Base-by-base conservation (phyloP, 768 basidiomycete genomes). In the Trametes sanguinea region DNA sequence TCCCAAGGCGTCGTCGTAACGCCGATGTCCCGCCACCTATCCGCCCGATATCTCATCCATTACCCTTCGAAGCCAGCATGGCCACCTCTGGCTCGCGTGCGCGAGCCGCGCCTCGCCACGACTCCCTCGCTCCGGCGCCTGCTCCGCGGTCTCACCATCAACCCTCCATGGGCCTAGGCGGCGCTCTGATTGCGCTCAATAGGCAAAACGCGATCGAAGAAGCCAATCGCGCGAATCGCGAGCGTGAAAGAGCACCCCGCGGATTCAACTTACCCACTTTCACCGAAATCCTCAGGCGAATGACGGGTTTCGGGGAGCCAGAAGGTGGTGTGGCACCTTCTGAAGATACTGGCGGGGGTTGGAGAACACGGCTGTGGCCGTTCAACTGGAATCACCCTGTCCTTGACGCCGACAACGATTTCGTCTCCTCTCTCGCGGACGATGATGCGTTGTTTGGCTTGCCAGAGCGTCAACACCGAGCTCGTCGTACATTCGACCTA, bases 91-190 rank as follows among this genome's bases (percentile, higher is more conserved):
- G 45, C 22, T 72, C 59, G 16, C 70, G 65, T 8, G 67, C 67
- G 8, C 22, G 22, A 22, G 71, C 73, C 39, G 11, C 6, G 35
- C 53, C 65, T n/a, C 55, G 69, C 27, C 67, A 70, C 16, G 46
- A 57, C 3, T 73, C 64, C 17, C 71, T 74, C 2, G 35, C 35
- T 6, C 35, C 35, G 35, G 35, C 75, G 4, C 71, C 75, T 3
- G 80, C 82, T 2, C 73, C 77, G 29, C 80, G 81, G 4, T 85
- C 85, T 46, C 85, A 85, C 62, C 80, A 81, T 57, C 73, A 79
- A 3, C 89, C 89, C 17, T 63, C 76, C 6, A 83, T 90, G 79
- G 85, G 85, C 13, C 72, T 90, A 27, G 88, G 88, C 7, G 88
- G 88, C 22, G 88, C 84, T 2, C 66, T 89, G 3, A 73, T 88